Conservation (phyloP, 1,284 basidiomycete species). For the Boletellus sp. region DNA sequence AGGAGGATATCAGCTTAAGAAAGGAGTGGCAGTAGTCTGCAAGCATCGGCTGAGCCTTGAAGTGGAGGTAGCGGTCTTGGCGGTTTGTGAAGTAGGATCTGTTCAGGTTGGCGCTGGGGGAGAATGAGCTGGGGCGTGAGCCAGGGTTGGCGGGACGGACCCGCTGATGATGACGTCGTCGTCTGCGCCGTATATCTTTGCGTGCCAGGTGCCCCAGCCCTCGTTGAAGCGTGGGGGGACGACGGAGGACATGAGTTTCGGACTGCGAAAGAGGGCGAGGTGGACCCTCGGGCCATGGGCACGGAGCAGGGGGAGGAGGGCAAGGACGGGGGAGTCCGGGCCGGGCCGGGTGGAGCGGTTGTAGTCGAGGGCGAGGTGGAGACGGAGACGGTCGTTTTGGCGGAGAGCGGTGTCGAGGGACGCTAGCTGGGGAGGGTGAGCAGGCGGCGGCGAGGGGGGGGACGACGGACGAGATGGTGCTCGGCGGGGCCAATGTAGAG, state of each 20-base stretch:
- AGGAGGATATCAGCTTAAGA: conserved; percentile 63
- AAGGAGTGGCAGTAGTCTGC: conserved; percentile 85
- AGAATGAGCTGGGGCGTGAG: neutral
- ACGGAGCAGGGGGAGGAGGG: conserved; percentile 69
- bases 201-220: conserved; percentile 98
- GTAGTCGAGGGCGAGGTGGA: conserved; percentile 82
- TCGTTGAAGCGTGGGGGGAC: conserved; percentile 95
- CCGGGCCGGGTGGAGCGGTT: conserved; percentile 90
- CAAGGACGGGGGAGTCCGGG: conserved; percentile 65
- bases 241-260: conserved; percentile 74
- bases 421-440: conserved; percentile 51
- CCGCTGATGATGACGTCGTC: conserved; percentile 91
- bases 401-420: conserved; percentile 59
- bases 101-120: conserved; percentile 86
- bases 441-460: neutral
- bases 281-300: conserved; percentile 75
- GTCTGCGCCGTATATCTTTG: conserved; percentile 93
- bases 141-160: conserved; percentile 46
- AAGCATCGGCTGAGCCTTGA: conserved; percentile 59
- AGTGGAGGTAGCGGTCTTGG: conserved; percentile 89
- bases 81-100: conserved; percentile 93
- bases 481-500: conserved; percentile 78
- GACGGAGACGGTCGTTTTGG: conserved; percentile 57
- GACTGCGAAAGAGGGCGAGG: conserved; percentile 81
- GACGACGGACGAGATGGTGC: conserved; percentile 54